These are phyloP conservation scores for Rosa persica DNA, from an alignment of 306 rosid species.

Conservation along the genomic window DNA sequence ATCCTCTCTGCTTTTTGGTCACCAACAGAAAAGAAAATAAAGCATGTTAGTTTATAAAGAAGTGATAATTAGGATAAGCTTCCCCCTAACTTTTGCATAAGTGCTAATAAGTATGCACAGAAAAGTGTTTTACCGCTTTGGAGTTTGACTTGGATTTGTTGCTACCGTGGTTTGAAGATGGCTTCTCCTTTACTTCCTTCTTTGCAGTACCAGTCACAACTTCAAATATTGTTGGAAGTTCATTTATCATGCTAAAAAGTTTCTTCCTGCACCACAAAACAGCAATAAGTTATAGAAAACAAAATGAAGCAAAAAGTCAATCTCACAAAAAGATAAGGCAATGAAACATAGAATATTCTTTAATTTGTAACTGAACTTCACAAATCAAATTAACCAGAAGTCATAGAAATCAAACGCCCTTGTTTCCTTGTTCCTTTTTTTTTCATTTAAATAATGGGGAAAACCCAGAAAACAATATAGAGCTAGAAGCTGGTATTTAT, in stretches of 20 bases:
- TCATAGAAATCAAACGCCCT: background rate
- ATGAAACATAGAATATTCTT: background rate
- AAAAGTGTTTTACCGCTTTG: constrained; percentile 48
- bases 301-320: background rate
- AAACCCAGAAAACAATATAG: background rate
- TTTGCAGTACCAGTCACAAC: constrained; percentile 78
- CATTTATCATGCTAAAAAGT: constrained; percentile 82
- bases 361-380: background rate
- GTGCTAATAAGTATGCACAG: background rate
- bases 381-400: background rate
- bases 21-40: constrained; percentile 15
- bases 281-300: background rate
- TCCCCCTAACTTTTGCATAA: background rate
- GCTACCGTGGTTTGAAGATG: constrained; percentile 71
- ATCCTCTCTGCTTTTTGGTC: constrained; percentile 45
- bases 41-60: background rate
- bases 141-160: constrained; percentile 73
- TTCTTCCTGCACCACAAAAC: constrained; percentile 59
- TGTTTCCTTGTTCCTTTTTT: background rate
- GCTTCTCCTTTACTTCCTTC: constrained; percentile 80
- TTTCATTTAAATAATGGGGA: background rate
- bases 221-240: constrained; percentile 81
- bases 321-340: background rate
- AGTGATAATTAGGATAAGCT: background rate
- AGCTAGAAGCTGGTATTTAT: background rate